A percentile compares a stretch with the other conserved stretches of the same genome.
Evolutionary conservation across 345 rosid species (phyloP).

Genomic region (Eucalyptus lansdowneana): DNA sequence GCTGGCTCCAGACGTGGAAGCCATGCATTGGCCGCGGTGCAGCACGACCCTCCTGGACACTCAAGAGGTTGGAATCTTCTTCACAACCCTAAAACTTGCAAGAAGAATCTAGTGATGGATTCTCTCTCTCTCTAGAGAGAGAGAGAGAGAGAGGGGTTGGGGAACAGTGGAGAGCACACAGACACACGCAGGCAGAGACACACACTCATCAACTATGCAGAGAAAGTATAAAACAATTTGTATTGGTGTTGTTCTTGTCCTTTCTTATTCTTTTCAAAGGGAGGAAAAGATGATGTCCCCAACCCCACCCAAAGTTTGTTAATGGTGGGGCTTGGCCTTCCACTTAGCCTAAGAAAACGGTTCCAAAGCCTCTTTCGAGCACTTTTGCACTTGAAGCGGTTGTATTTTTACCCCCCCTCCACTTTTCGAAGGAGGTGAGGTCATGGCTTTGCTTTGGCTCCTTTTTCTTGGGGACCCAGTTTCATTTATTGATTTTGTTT

Average conservation of each 20-base stretch:
- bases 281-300: background rate
- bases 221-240: background rate
- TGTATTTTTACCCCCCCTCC: background rate
- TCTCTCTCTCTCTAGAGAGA: background rate
- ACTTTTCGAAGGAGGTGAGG: background rate
- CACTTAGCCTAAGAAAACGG: background rate
- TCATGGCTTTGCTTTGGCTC: background rate
- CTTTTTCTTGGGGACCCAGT: background rate
- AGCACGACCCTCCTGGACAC: background rate
- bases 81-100: background rate
- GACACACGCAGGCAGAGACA: background rate
- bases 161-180: background rate
- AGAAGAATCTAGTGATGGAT: background rate
- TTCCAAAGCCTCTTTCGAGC: background rate
- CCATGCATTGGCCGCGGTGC: background rate
- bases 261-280: background rate
- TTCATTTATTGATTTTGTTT: background rate
- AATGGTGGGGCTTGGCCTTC: conserved; percentile 6
- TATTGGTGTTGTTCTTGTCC: background rate
- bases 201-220: background rate
- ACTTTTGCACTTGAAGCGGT: background rate
- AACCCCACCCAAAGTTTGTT: background rate
- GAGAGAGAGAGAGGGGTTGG: background rate
- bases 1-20: background rate
- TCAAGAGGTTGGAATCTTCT: background rate